A percentile compares a stretch with the other conserved stretches of the same genome.
Conservation (phyloP, 345 rosid species). For the Populus ilicifolia region DNA sequence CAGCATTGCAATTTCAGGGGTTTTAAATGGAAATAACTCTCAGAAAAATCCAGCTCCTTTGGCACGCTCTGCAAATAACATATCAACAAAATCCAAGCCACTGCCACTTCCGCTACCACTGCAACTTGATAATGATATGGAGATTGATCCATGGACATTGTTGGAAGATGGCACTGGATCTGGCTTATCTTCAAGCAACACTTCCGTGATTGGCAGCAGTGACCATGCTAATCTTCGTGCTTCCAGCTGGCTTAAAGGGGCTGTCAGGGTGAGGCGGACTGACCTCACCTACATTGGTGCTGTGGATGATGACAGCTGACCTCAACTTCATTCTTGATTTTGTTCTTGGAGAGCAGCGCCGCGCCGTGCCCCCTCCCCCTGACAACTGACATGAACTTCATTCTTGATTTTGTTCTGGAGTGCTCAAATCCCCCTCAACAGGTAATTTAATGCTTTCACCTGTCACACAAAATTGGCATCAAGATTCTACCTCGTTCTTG, state of each 20-base stretch:
- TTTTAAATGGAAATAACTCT: slow-evolving; percentile 32
- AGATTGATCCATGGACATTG: slow-evolving; percentile 92
- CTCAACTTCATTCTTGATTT: slow-evolving; percentile 33
- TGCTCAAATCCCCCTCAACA: slow-evolving; percentile 24
- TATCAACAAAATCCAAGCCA: slow-evolving; percentile 57
- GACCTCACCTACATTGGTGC: slow-evolving; percentile 84
- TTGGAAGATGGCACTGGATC: slow-evolving; percentile 89
- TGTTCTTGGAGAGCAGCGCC: slow-evolving; percentile 13
- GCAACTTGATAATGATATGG: slow-evolving; percentile 57
- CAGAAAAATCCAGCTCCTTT: slow-evolving; percentile 46
- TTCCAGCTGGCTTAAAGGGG: slow-evolving; percentile 89
- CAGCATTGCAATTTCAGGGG: slow-evolving; percentile 39
- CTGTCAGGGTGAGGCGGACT: slow-evolving; percentile 78
- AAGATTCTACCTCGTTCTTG: slow-evolving; percentile 12
- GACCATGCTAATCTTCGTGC: slow-evolving; percentile 83
- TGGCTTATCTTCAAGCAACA: slow-evolving; percentile 50
- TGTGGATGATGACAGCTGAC: slow-evolving; percentile 89
- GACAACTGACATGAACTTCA: slow-evolving; percentile 58
- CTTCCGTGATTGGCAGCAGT: slow-evolving; percentile 46
- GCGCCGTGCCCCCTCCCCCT: background rate
- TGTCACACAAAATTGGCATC: slow-evolving; percentile 16
- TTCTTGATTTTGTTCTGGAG: slow-evolving; percentile 32
- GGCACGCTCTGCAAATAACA: slow-evolving; percentile 37
- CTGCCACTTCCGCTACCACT: slow-evolving; percentile 27
- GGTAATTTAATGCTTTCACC: slow-evolving; percentile 22